These are phyloP conservation scores for Ilex asprella DNA, from an alignment of 257 asterid species.

Conservation along the genomic window DNA sequence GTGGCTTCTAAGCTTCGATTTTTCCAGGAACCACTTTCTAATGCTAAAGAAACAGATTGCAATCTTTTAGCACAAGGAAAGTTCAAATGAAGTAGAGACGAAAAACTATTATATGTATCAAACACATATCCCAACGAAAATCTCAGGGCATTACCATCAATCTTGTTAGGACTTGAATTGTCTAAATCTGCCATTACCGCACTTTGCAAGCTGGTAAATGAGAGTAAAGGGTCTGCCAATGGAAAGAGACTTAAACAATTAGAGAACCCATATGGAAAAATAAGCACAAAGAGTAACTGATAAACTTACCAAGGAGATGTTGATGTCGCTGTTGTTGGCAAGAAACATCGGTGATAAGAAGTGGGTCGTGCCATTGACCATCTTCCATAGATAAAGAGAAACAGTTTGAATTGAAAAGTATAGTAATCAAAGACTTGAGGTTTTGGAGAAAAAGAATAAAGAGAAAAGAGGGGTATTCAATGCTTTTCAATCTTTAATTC, in stretches of 20 bases:
- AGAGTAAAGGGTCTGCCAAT: not conserved
- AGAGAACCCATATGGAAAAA: constrained; percentile 1
- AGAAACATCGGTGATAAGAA: constrained; percentile 66
- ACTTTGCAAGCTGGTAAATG: constrained; percentile 16
- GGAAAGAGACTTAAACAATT: not conserved
- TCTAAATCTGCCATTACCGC: constrained; percentile 28
- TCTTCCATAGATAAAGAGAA: constrained; percentile 49
- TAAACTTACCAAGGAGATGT: constrained; percentile 25
- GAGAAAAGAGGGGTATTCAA: constrained; percentile 4
- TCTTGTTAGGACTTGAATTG: constrained; percentile 27
- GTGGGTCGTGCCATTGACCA: constrained; percentile 60
- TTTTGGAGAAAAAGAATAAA: not conserved
- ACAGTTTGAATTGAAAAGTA: constrained; percentile 37
- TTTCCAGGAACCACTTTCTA: constrained; percentile 2
- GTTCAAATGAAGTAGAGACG: not conserved
- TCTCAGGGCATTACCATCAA: constrained; percentile 33
- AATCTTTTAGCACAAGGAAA: not conserved
- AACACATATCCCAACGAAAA: too few relatives aligned
- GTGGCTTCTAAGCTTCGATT: constrained; percentile 3
- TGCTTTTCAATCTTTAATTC: constrained; percentile 9
- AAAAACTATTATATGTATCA: not conserved
- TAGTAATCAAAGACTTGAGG: constrained; percentile 13
- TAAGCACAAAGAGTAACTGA: not conserved
- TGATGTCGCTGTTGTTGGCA: constrained; percentile 30
- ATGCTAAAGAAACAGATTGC: too few relatives aligned